These are phyloP conservation scores for Camelina neglecta DNA, from an alignment of 345 rosid species.

Conservation along the genomic window DNA sequence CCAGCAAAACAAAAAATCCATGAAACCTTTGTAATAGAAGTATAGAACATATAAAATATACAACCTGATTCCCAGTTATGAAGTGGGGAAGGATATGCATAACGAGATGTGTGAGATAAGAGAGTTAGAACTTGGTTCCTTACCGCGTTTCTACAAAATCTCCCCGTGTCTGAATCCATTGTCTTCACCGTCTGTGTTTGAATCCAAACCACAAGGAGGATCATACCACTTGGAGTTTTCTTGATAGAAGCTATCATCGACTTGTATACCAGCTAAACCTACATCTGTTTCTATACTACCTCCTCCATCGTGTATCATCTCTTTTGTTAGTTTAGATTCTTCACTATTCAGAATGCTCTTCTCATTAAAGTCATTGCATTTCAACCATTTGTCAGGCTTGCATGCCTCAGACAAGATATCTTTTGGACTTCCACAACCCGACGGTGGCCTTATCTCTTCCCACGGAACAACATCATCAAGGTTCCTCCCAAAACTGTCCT, in stretches of 20 bases:
- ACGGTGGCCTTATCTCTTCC: conserved; percentile 69
- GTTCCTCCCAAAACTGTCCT: conserved; percentile 84
- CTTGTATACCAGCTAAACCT: conserved; percentile 90
- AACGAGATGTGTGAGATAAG: conserved; percentile 20
- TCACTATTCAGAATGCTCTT: conserved; percentile 91
- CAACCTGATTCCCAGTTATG: conserved; percentile 39
- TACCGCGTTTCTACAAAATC: conserved; percentile 58
- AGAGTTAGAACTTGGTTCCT: conserved; percentile 41
- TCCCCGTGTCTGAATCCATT: conserved; percentile 83
- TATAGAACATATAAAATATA: conserved; percentile 33
- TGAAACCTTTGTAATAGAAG: conserved; percentile 2
- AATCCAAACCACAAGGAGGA: conserved; percentile 93
- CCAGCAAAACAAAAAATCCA: conserved; percentile 29
- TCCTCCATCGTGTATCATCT: conserved; percentile 64
- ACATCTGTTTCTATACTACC: conserved; percentile 84
- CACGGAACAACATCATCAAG: conserved; percentile 94
- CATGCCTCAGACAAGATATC: conserved; percentile 75
- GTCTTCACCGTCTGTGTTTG: conserved; percentile 83
- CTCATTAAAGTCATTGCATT: conserved; percentile 87
- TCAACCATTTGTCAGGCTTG: conserved; percentile 89
- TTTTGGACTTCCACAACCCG: conserved; percentile 71
- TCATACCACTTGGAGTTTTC: conserved; percentile 96
- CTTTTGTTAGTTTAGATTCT: conserved; percentile 88
- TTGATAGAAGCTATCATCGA: conserved; percentile 96
- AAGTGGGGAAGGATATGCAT: conserved; percentile 21